A percentile compares a stretch with the other conserved stretches of the same genome.
phyloP scores from a whole-genome alignment of 495 filamentous ascomycete genomes.

The Penicillium ochrochloron region DNA sequence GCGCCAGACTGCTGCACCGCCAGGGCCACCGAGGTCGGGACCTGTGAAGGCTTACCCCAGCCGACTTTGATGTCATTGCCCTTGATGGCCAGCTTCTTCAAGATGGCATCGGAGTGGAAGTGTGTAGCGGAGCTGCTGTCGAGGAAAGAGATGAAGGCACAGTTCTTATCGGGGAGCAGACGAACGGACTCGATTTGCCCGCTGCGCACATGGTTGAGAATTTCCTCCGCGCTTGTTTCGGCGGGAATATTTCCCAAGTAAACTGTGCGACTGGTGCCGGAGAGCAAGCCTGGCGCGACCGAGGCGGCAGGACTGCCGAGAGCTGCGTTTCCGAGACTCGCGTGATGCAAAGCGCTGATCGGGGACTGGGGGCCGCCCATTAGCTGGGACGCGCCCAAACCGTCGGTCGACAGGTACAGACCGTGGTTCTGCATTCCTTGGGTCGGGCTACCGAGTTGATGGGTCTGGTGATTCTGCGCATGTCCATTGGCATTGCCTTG shows the following conservation, averaged over 20 bases:
- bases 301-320: slow-evolving; percentile 68
- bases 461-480: slow-evolving; percentile 59
- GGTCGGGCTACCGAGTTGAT: slow-evolving; percentile 60
- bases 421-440: slow-evolving; percentile 71
- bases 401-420: slow-evolving; percentile 77
- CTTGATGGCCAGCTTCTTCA: slow-evolving; percentile 97
- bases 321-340: slow-evolving; percentile 60
- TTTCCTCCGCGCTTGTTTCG: slow-evolving; percentile 98
- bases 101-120: slow-evolving; percentile 98
- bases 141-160: slow-evolving; percentile 98
- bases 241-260: slow-evolving; percentile 98
- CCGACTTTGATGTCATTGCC: slow-evolving; percentile 99
- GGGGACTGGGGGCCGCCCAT: slow-evolving; percentile 87
- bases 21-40: slow-evolving; percentile 93
- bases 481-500: slow-evolving; percentile 66
- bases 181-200: slow-evolving; percentile 98
- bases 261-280: slow-evolving; percentile 92
- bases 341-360: slow-evolving; percentile 63
- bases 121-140: slow-evolving; percentile 96
- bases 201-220: slow-evolving; percentile 93
- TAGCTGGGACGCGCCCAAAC: slow-evolving; percentile 69
- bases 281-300: slow-evolving; percentile 78
- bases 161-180: slow-evolving; percentile 97
- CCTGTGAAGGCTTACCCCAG: slow-evolving; percentile 98
- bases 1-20: slow-evolving; percentile 97